Base-by-base conservation (phyloP, 2,329 filamentous ascomycete species). In the Cladosporium velox region DNA sequence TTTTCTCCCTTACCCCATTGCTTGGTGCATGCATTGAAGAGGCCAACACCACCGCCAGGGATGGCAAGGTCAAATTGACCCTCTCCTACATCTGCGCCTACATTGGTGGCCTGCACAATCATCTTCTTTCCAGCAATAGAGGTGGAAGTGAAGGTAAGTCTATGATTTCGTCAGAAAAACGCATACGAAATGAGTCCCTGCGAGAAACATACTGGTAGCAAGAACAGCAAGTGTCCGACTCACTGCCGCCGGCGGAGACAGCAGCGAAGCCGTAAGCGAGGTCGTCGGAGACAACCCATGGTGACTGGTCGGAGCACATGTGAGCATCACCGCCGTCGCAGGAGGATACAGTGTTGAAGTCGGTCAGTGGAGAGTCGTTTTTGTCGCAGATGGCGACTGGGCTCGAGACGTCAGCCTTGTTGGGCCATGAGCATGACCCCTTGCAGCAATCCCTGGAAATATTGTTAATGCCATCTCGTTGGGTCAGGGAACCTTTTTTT, bases 361-460 rank as follows among this genome's bases (percentile, higher is more conserved):
- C 80, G 47, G 78, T 79, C 58, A 90, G 77, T 4, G 83, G 84
- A 66, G 82, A 81, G 79, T 88, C 84, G 70, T 82, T 78, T 69
- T 79, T 81, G 72, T 84, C 79, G 76, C 87, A 89, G 41, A 84
- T 84, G 21, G 78, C 77, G 41, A 87, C 84, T 15, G 86, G 83
- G 59, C 74, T 73, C 66, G 77, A 79, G 75, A 87, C 81, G 49
- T 80, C 68, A 15, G 84, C 86, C 75, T 90, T 90, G 64, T 77
- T 82, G 14, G 80, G 74, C 88, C 88, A 83, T 3, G 82, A 81
- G 75, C 88, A 91, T 24, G 86, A 88, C 28, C 88, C 85, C 81
- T 91, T 91, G 80, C 88, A 91, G 80, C 89, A 91, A 75, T 91
- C 88, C 85, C 85, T 78, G 68, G 77, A 7, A 77, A 59, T 24